Evolutionary conservation across 371 early-diverging fungal species (phyloP).

Genomic region (Mortierella sp.): DNA sequence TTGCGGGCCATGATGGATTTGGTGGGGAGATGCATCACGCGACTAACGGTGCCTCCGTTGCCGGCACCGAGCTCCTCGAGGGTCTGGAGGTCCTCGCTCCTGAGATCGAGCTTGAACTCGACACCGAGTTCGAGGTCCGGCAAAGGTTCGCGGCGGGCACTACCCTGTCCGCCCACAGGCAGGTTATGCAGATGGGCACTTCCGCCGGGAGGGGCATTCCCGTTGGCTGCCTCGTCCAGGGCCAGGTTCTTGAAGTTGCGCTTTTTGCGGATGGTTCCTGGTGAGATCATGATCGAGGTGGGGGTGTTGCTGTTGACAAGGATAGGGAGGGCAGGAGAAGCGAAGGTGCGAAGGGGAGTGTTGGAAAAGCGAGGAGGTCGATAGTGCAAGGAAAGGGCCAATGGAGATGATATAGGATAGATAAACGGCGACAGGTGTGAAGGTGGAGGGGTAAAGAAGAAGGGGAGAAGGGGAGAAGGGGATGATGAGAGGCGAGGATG

Average conservation of each 20-base stretch:
- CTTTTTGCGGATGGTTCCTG: slow-evolving; percentile 75
- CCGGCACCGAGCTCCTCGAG: slow-evolving; percentile 89
- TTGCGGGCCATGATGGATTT: slow-evolving; percentile 90
- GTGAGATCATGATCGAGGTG: slow-evolving; percentile 39
- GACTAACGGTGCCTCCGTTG: slow-evolving; percentile 88
- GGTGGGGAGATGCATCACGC: slow-evolving; percentile 83
- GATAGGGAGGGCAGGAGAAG: background rate
- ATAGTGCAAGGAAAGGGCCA: background rate
- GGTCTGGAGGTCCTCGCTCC: slow-evolving; percentile 84
- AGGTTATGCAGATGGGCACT: slow-evolving; percentile 48
- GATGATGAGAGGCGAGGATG: slow-evolving; percentile 4
- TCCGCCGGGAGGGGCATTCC: slow-evolving; percentile 46
- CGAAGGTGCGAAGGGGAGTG: background rate
- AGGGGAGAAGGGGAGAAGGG: background rate
- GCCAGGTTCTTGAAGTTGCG: slow-evolving; percentile 81
- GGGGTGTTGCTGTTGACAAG: background rate
- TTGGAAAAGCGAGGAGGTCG: background rate
- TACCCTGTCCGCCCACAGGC: slow-evolving; percentile 35
- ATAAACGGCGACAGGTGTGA: too few species aligned
- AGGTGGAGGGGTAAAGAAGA: background rate
- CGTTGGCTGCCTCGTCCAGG: slow-evolving; percentile 59
- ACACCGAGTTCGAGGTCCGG: slow-evolving; percentile 79
- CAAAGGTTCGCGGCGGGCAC: slow-evolving; percentile 57
- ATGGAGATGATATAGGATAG: background rate
- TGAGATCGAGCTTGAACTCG: slow-evolving; percentile 81